Evolutionary conservation across 768 basidiomycete genomes (phyloP).

Genomic region (Termitomyces sp.): DNA sequence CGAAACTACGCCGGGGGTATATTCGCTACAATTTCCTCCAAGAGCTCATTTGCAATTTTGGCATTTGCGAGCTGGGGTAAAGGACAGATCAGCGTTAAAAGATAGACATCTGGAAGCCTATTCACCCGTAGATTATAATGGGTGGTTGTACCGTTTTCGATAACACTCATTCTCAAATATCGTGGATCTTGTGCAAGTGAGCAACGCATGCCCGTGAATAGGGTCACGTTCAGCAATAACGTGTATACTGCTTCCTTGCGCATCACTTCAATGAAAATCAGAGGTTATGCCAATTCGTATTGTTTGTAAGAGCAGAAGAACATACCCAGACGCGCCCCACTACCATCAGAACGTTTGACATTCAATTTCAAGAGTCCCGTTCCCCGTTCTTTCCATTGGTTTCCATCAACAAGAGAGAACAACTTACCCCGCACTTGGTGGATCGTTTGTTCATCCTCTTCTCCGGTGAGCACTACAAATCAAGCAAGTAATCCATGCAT

Average conservation of each 20-base stretch:
- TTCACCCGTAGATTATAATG: slow-evolving; percentile 76
- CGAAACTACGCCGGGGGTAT: slow-evolving; percentile 29
- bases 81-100: slow-evolving; percentile 3
- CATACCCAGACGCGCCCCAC: slow-evolving; percentile 64
- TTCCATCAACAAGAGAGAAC: slow-evolving; percentile 51
- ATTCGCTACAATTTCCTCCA: slow-evolving; percentile 50
- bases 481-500: neutral
- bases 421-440: slow-evolving; percentile 76
- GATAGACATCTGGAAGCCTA: slow-evolving; percentile 8
- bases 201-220: slow-evolving; percentile 78
- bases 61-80: slow-evolving; percentile 52
- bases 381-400: slow-evolving; percentile 76
- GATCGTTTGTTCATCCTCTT: slow-evolving; percentile 76
- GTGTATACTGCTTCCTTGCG: slow-evolving; percentile 80
- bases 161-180: slow-evolving; percentile 71
- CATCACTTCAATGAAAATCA: slow-evolving; percentile 51
- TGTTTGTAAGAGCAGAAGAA: slow-evolving; percentile 7
- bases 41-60: slow-evolving; percentile 64
- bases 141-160: slow-evolving; percentile 51
- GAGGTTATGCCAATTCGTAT: neutral
- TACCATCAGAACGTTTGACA: slow-evolving; percentile 55
- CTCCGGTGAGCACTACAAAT: slow-evolving; percentile 65
- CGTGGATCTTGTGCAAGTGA: slow-evolving; percentile 70
- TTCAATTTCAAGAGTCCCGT: slow-evolving; percentile 69
- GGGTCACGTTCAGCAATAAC: slow-evolving; percentile 64